Conservation (phyloP, 192 early-diverging fungal genomes). For the Backusella luteola region DNA sequence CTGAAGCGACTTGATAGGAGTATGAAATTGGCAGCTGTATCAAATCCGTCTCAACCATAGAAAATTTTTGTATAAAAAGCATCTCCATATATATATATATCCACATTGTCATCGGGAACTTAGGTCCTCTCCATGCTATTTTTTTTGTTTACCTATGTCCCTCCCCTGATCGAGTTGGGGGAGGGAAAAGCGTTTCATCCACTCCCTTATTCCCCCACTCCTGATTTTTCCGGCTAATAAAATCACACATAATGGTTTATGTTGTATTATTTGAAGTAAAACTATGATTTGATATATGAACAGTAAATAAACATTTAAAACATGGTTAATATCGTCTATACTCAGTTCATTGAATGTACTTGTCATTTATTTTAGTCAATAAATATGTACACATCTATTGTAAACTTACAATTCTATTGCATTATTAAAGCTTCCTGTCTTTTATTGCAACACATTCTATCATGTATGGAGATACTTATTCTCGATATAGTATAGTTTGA, state of each 20-base stretch:
- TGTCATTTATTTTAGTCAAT: no score
- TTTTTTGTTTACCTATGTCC: neutral
- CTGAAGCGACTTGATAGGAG: neutral
- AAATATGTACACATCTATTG: no score
- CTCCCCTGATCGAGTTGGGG: neutral
- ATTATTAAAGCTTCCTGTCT: no score
- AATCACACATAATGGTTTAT: neutral
- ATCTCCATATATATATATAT: neutral
- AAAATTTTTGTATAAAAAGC: neutral
- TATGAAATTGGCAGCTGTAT: neutral
- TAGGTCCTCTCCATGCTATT: neutral
- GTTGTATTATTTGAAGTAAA: neutral
- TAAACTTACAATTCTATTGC: no score
- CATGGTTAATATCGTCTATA: neutral
- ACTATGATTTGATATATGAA: neutral
- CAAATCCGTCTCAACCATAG: neutral
- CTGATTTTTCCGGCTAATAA: neutral
- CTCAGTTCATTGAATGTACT: neutral
- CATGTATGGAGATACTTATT: no score
- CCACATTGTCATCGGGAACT: neutral
- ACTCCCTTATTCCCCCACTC: no score
- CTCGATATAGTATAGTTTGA: neutral
- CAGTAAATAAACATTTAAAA: neutral
- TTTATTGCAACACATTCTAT: no score
- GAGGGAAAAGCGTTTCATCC: neutral